These are phyloP conservation scores for Avena sativa DNA, from an alignment of 176 grass and related monocot genomes.

Conservation along the genomic window DNA sequence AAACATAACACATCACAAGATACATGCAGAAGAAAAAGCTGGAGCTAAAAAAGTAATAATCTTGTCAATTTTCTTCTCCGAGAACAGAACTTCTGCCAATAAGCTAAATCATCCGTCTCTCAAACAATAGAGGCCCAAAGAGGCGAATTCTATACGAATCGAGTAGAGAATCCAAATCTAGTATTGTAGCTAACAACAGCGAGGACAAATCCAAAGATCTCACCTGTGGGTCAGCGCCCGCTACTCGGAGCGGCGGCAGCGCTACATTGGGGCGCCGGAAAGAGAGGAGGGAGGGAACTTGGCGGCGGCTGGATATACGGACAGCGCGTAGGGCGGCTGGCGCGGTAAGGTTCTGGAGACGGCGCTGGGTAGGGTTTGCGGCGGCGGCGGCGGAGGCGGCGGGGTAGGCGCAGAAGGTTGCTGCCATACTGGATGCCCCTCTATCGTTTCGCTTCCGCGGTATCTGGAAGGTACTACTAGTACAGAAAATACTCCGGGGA, in stretches of 20 bases:
- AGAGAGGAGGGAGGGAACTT: slow-evolving; percentile 10
- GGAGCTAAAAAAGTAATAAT: background rate
- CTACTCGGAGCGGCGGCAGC: slow-evolving; percentile 52
- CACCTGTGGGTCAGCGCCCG: slow-evolving; percentile 52
- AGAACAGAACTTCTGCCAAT: background rate
- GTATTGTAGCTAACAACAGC: background rate
- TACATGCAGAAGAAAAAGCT: background rate
- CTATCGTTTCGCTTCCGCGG: slow-evolving; percentile 30
- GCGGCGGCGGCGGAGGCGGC: slow-evolving; percentile 42
- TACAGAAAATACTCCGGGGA: background rate
- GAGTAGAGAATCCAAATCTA: background rate
- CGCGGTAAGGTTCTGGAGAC: background rate
- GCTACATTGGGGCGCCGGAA: slow-evolving; percentile 44
- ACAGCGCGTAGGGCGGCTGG: slow-evolving; percentile 10
- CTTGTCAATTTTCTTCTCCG: background rate
- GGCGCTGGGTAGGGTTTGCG: slow-evolving; percentile 30
- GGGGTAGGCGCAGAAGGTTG: slow-evolving; percentile 49
- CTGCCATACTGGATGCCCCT: slow-evolving; percentile 52
- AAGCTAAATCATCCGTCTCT: slow-evolving; percentile 9
- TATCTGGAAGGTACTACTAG: background rate
- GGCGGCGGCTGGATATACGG: slow-evolving; percentile 25
- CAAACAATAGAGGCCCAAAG: background rate
- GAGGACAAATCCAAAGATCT: slow-evolving; percentile 19
- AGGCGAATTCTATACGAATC: background rate
- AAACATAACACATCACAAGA: background rate